These are phyloP conservation scores for Candida sojae DNA, from an alignment of 1,139 yeast species.

Conservation along the genomic window DNA sequence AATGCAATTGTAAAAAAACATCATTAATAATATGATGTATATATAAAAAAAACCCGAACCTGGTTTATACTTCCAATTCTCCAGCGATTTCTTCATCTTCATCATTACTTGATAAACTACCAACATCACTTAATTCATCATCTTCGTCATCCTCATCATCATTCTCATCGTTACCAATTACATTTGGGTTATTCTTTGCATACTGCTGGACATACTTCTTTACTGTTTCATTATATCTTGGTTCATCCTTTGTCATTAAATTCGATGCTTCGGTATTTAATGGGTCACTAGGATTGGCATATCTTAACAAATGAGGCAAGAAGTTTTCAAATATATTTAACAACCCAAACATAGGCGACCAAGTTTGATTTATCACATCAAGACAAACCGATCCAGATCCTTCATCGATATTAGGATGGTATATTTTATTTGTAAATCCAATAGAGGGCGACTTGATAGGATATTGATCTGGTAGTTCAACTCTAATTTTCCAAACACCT, in stretches of 20 bases:
- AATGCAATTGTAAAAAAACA: not conserved
- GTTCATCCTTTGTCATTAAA: conserved; percentile 70
- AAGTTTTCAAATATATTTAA: conserved; percentile 90
- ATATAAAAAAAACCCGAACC: not conserved
- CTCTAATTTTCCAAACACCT: conserved; percentile 90
- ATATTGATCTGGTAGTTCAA: conserved; percentile 92
- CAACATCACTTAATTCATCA: conserved; percentile 52
- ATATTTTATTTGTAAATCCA: conserved; percentile 88
- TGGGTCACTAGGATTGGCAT: conserved; percentile 95
- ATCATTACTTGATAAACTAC: conserved; percentile 51
- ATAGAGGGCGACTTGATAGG: conserved; percentile 96
- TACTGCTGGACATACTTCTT: conserved; percentile 71
- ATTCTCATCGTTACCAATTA: conserved; percentile 30
- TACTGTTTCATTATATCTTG: conserved; percentile 68
- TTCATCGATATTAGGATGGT: conserved; percentile 92
- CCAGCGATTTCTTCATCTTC: conserved; percentile 27
- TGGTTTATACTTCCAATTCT: conserved; percentile 7
- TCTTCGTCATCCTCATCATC: conserved; percentile 47
- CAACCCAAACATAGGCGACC: conserved; percentile 98
- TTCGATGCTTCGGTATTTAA: conserved; percentile 90
- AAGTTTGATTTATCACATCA: conserved; percentile 95
- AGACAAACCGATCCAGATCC: conserved; percentile 91
- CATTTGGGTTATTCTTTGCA: conserved; percentile 47
- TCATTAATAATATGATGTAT: not conserved
- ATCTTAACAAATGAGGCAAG: conserved; percentile 85